phyloP scores from a whole-genome alignment of 2,329 filamentous ascomycete genomes.

The Coniochaeta sp. region DNA sequence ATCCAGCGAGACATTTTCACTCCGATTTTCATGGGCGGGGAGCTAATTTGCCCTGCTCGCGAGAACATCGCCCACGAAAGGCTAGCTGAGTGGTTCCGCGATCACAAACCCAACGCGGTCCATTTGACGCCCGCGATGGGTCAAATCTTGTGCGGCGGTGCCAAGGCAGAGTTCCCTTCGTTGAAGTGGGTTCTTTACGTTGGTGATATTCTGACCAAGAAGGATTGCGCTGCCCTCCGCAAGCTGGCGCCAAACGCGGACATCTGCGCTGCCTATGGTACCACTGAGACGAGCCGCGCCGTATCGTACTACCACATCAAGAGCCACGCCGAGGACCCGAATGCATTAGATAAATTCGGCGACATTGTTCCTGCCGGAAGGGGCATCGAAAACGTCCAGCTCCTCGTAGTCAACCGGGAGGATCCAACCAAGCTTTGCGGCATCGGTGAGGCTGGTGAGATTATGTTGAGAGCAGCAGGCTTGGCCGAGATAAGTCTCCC shows the following conservation, averaged over 20 bases:
- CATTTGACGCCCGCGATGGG: conserved; percentile 97
- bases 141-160: conserved; percentile 83
- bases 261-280: conserved; percentile 72
- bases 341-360: conserved; percentile 31
- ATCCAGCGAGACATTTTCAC: conserved; percentile 77
- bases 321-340: conserved; percentile 53
- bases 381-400: conserved; percentile 84
- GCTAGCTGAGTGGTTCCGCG: conserved; percentile 80
- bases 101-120: conserved; percentile 56
- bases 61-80: conserved; percentile 84
- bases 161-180: conserved; percentile 66
- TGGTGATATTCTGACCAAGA: conserved; percentile 79
- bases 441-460: conserved; percentile 76
- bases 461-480: conserved; percentile 75
- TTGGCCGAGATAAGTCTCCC: conserved; percentile 52
- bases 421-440: conserved; percentile 62
- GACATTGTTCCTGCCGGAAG: conserved; percentile 77
- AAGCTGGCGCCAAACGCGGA: conserved; percentile 45
- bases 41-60: conserved; percentile 68
- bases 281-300: conserved; percentile 73
- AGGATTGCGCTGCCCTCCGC: conserved; percentile 72
- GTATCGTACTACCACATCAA: conserved; percentile 80
- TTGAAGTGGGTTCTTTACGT: conserved; percentile 84
- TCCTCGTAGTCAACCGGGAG: conserved; percentile 72
- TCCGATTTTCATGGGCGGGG: conserved; percentile 76